Evolutionary conservation across 352 stramenopile genomes (phyloP).

Genomic region (Phytophthora sojae): DNA sequence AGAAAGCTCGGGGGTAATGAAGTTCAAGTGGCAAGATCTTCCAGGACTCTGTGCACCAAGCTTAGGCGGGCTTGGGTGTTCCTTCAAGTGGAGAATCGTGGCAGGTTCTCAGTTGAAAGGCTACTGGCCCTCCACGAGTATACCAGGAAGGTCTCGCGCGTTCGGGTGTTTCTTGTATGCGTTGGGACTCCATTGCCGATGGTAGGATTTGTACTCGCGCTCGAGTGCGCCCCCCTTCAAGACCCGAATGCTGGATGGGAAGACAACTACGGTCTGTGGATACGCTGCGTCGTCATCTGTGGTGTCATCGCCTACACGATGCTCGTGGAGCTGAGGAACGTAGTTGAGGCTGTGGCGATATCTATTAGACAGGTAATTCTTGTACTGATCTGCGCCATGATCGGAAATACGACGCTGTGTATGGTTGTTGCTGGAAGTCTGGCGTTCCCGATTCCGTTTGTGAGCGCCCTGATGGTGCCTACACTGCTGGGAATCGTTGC

Average conservation of each 20-base stretch:
- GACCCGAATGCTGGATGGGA: slow-evolving; percentile 18
- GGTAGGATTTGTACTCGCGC: slow-evolving; percentile 15
- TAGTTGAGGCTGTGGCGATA: slow-evolving; percentile 21
- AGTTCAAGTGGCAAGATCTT: too few species aligned
- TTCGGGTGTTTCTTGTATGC: slow-evolving; percentile 21
- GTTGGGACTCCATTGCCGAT: slow-evolving; percentile 26
- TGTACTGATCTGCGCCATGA: slow-evolving; percentile 12
- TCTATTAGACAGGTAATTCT: slow-evolving; percentile 9
- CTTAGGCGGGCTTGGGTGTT: too few species aligned
- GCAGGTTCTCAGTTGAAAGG: too few species aligned
- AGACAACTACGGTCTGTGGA: slow-evolving; percentile 27
- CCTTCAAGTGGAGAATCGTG: too few species aligned
- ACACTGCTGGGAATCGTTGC: slow-evolving; percentile 13
- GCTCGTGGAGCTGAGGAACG: slow-evolving; percentile 14
- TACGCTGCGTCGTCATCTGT: slow-evolving; percentile 14
- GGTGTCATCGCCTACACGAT: slow-evolving; percentile 20
- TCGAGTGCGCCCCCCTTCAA: slow-evolving; percentile 23
- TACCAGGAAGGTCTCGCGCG: too few species aligned
- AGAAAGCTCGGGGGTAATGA: too few species aligned
- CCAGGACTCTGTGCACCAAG: too few species aligned
- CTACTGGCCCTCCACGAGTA: too few species aligned
- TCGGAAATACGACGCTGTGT: slow-evolving; percentile 12
- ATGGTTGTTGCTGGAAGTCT: slow-evolving; percentile 11
- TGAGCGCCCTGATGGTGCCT: slow-evolving; percentile 25
- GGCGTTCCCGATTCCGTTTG: slow-evolving; percentile 28